These are phyloP conservation scores for Peltaster fructicola DNA, from an alignment of 2,329 filamentous ascomycete genomes.

Conservation along the genomic window DNA sequence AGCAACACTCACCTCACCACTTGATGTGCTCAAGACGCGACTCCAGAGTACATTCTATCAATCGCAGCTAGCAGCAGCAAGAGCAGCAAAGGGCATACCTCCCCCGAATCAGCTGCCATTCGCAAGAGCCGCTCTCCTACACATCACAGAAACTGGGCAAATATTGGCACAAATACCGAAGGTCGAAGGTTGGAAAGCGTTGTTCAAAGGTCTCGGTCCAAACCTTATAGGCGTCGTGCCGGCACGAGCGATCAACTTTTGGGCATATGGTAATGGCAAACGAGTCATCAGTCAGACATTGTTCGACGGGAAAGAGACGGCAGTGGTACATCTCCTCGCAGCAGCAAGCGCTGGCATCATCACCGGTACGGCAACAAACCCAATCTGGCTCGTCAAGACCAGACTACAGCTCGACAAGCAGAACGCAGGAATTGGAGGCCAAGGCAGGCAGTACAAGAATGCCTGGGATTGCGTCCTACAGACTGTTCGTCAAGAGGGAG, in stretches of 20 bases:
- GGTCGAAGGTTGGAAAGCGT: conserved; percentile 64
- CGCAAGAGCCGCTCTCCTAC: conserved; percentile 47
- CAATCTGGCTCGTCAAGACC: conserved; percentile 94
- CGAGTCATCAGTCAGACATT: conserved; percentile 57
- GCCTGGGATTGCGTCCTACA: conserved; percentile 75
- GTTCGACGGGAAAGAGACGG: conserved; percentile 50
- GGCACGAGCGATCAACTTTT: conserved; percentile 84
- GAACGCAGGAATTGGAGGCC: conserved; percentile 38
- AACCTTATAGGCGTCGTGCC: conserved; percentile 83
- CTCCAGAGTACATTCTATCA: conserved; percentile 93
- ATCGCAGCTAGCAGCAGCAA: conserved; percentile 52
- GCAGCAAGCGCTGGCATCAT: conserved; percentile 64
- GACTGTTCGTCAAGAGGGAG: conserved; percentile 62
- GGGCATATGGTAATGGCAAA: conserved; percentile 84
- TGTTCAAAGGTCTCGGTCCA: conserved; percentile 86
- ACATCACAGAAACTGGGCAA: conserved; percentile 71
- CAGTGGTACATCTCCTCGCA: conserved; percentile 61
- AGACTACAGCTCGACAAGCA: conserved; percentile 82
- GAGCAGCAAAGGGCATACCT: conserved; percentile 38
- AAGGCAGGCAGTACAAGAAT: conserved; percentile 60
- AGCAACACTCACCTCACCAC: conserved; percentile 77
- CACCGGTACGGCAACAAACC: conserved; percentile 83
- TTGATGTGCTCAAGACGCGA: conserved; percentile 85
- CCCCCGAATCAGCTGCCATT: conserved; percentile 43
- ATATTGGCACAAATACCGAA: conserved; percentile 68